phyloP scores from a whole-genome alignment of 345 rosid genomes.

The Acer saccharum region DNA sequence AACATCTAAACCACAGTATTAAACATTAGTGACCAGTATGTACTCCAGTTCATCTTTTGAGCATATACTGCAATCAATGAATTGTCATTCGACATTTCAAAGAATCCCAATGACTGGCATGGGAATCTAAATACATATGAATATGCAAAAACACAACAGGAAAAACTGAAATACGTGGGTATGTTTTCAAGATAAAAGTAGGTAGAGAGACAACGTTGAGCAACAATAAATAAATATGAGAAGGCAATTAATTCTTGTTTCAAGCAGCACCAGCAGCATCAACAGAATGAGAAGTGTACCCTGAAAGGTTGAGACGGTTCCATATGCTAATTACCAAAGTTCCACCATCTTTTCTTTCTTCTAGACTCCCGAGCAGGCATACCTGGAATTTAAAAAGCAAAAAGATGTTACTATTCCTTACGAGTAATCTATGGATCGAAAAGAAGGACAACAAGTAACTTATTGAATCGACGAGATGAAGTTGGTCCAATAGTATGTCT shows the following conservation, averaged over 20 bases:
- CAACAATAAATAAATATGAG: background rate
- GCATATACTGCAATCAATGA: background rate
- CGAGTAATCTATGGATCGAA: no score
- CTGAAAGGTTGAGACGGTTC: background rate
- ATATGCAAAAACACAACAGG: background rate
- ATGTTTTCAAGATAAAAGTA: background rate
- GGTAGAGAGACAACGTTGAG: background rate
- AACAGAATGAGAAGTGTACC: background rate
- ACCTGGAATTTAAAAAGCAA: slow-evolving; percentile 36
- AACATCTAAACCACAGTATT: background rate
- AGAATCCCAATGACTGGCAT: background rate
- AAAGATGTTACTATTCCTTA: background rate
- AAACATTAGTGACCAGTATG: background rate
- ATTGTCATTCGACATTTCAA: background rate
- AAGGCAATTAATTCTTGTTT: background rate
- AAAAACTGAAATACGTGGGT: no score
- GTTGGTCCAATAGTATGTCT: no score
- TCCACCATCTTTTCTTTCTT: slow-evolving; percentile 85
- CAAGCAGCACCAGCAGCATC: slow-evolving; percentile 12
- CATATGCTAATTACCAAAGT: slow-evolving; percentile 52
- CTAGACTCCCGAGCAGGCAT: slow-evolving; percentile 38
- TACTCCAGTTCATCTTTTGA: background rate
- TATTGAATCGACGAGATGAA: no score
- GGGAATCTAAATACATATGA: background rate
- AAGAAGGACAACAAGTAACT: no score